These are phyloP conservation scores for Catharanthus roseus DNA, from an alignment of 257 asterid species.

Conservation along the genomic window DNA sequence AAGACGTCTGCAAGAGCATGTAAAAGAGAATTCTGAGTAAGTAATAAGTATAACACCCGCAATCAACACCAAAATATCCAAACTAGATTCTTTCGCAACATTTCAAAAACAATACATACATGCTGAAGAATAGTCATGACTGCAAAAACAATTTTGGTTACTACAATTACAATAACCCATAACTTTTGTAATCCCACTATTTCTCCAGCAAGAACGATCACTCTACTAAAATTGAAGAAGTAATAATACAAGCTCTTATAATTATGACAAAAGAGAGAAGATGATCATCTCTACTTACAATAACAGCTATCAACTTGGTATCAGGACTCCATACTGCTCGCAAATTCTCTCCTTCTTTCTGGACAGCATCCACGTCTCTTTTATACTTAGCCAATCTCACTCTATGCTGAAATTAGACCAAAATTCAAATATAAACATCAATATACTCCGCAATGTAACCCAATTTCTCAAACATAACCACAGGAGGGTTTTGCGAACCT, in stretches of 20 bases:
- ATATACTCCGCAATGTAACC: background rate
- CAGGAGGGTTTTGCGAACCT: constrained; percentile 31
- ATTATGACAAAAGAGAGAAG: background rate
- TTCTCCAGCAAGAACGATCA: background rate
- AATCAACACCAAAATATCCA: background rate
- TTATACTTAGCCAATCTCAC: constrained; percentile 89
- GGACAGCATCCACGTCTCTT: constrained; percentile 65
- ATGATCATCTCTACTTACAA: constrained; percentile 48
- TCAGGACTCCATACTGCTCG: constrained; percentile 95
- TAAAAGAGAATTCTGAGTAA: constrained; percentile 7
- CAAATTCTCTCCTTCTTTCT: constrained; percentile 80
- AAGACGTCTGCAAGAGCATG: constrained; percentile 71
- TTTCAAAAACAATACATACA: background rate
- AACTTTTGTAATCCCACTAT: background rate
- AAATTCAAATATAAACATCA: constrained; percentile 8
- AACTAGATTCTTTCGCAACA: background rate
- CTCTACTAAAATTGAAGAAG: background rate
- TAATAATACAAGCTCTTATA: background rate
- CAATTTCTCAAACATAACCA: background rate
- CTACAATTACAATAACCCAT: background rate
- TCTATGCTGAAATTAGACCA: constrained; percentile 63
- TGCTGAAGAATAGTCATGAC: background rate
- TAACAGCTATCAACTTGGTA: constrained; percentile 74
- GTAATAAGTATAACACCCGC: constrained; percentile 4
- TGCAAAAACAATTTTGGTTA: background rate